Evolutionary conservation across 2,329 filamentous ascomycete genomes (phyloP), one percentile per base, ranked within the genome.

Genomic region (Cladobotryum mycophilum): DNA sequence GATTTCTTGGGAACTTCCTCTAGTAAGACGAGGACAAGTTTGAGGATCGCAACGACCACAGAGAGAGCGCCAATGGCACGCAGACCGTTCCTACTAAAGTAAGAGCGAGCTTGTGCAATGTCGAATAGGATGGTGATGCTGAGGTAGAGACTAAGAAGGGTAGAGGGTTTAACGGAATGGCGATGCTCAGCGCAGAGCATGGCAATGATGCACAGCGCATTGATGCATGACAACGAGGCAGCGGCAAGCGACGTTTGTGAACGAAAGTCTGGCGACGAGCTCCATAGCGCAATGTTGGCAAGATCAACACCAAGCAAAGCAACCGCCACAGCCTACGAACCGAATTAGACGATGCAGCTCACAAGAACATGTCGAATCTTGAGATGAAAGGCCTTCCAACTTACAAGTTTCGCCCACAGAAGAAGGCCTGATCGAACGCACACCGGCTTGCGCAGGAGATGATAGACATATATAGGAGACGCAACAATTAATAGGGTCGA

Each of bases 61-160:
- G 66, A 65, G 1, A 70, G 45, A 13, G 58, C 55, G 2, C 62
- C 58, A 20, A 60, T 66, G 11, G 60, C 50, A 12, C 22, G 12
- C 47, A 51, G 9, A 54, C 51, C 34, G 3, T 48, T 30, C 8
- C 55, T 40, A 5, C 51, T 44, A 38, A 41, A 34, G 52, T 54
- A 30, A 57, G 54, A 33, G 71, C 73, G 62, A 0, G 62, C 59
- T 49, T 70, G 68, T 1, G 67, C 60, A 4, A 64, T 54, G 36
- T 76, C 74, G 11, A 75, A 60, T 2, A 76, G 58, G 1, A 70
- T 49, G 8, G 68, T 67, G n/a, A 72, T 40, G 38, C 68, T 60
- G 13, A 76, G 56, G 50, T 70, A 76, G 15, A 58, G 54, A 18
- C 60, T 67, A 7, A 76, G 57, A 1, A 75, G 50, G 1, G 69